Evolutionary conservation across 495 filamentous ascomycete genomes (phyloP).

Genomic region (Lasiosphaeriaceae sp.): DNA sequence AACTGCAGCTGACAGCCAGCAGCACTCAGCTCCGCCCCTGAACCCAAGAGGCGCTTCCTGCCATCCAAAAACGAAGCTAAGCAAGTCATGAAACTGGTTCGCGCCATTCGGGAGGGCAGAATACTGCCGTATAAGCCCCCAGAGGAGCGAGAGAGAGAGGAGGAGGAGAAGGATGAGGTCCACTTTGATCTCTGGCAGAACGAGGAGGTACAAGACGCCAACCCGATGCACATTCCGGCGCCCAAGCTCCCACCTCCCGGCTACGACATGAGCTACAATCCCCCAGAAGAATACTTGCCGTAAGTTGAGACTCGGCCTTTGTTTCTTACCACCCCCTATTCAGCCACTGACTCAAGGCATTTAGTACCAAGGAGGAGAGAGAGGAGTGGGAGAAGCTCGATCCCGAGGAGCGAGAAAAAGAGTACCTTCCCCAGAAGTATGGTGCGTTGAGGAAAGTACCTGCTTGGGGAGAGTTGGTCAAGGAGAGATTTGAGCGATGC

Average conservation of each 20-base stretch:
- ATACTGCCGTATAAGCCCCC: slow-evolving; percentile 89
- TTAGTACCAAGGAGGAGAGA: slow-evolving; percentile 67
- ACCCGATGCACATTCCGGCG: slow-evolving; percentile 93
- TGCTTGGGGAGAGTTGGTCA: slow-evolving; percentile 84
- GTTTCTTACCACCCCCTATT: background rate
- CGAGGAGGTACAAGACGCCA: slow-evolving; percentile 75
- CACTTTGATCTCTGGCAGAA: slow-evolving; percentile 93
- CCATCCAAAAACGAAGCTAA: slow-evolving; percentile 98
- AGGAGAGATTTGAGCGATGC: slow-evolving; percentile 93
- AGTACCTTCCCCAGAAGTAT: slow-evolving; percentile 79
- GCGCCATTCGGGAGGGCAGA: slow-evolving; percentile 88
- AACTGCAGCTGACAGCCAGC: slow-evolving; percentile 7
- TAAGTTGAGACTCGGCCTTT: slow-evolving; percentile 6
- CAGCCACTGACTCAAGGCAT: slow-evolving; percentile 4
- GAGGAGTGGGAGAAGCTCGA: slow-evolving; percentile 86
- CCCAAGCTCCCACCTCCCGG: slow-evolving; percentile 92
- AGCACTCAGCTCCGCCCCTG: slow-evolving; percentile 83
- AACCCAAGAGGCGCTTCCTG: slow-evolving; percentile 91
- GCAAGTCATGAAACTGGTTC: slow-evolving; percentile 96
- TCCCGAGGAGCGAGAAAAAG: slow-evolving; percentile 84
- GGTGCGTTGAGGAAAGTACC: slow-evolving; percentile 85
- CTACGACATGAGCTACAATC: slow-evolving; percentile 93
- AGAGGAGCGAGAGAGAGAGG: slow-evolving; percentile 65
- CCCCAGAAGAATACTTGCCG: slow-evolving; percentile 91
- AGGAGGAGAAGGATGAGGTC: slow-evolving; percentile 60